Evolutionary conservation across 2,329 filamentous ascomycete genomes (phyloP).

Genomic region (Nakataea oryzae): DNA sequence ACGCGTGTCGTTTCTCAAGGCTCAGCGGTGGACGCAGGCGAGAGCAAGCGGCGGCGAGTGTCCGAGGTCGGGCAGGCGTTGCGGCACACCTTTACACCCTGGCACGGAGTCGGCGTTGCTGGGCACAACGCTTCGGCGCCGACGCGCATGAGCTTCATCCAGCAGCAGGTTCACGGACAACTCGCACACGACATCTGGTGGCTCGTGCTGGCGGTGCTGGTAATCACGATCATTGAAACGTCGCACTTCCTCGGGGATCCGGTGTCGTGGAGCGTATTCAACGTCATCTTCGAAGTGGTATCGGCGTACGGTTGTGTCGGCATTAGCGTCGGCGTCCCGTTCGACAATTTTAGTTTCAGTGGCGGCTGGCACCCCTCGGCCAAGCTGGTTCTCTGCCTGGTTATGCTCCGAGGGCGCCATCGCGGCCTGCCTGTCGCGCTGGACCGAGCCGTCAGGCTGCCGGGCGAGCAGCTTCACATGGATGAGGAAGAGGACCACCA

Average conservation of each 20-base stretch:
- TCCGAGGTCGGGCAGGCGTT: slow-evolving; percentile 22
- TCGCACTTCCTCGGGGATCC: slow-evolving; percentile 40
- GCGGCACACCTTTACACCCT: slow-evolving; percentile 24
- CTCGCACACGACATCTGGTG: slow-evolving; percentile 55
- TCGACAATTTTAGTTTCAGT: slow-evolving; percentile 41
- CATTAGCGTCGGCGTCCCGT: slow-evolving; percentile 35
- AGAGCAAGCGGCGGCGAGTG: slow-evolving; percentile 4
- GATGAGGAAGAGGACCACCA: slow-evolving; percentile 30
- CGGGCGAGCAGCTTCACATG: slow-evolving; percentile 20
- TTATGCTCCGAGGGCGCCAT: slow-evolving; percentile 45
- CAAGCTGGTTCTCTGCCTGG: slow-evolving; percentile 46
- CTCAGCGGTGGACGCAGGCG: not conserved
- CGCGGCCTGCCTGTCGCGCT: slow-evolving; percentile 43
- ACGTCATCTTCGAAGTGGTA: slow-evolving; percentile 45
- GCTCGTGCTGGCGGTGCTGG: slow-evolving; percentile 48
- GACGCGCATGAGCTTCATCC: slow-evolving; percentile 38
- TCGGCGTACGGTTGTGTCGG: slow-evolving; percentile 41
- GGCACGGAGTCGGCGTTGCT: slow-evolving; percentile 28
- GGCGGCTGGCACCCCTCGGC: slow-evolving; percentile 37
- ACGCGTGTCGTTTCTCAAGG: not conserved
- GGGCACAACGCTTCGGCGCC: slow-evolving; percentile 7
- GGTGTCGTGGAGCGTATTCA: slow-evolving; percentile 45
- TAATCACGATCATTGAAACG: slow-evolving; percentile 49
- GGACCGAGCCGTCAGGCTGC: slow-evolving; percentile 38
- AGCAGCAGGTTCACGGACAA: slow-evolving; percentile 47